Base-by-base conservation (phyloP, 2,329 filamentous ascomycete species). In the Xylaria arbuscula region DNA sequence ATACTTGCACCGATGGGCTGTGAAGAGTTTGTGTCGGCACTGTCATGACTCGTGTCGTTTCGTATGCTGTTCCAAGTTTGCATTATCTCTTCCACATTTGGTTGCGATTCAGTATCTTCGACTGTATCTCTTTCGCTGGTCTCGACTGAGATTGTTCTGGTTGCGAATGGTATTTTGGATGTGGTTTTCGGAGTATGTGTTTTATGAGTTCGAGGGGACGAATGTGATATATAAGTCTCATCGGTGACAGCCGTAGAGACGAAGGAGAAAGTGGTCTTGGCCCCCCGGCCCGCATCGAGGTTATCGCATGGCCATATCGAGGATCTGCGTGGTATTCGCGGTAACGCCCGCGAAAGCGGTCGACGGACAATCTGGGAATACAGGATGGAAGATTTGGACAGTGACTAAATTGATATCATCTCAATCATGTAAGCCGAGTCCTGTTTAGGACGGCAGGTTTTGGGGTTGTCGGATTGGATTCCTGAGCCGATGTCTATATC, bases 311-410 rank as follows among this genome's bases (percentile, higher is more conserved):
- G 75, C 73, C 84, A 86, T 85, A 59, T 65, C 65, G 76, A 68
- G 53, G 71, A 70, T 75, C 65, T 78, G 69, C 75, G 75, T 63
- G 78, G 75, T 82, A 82, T 81, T 77, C 80, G 80, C 77, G 82
- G 80, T 76, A 79, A 78, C 74, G 81, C 78, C 80, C 84, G 82
- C 78, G 79, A 77, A 73, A 80, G 78, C 73, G 80, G 80, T 72
- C 72, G 76, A 66, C 70, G 72, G 60, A 67, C 53, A 59, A 72
- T 68, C 48, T 76, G 70, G 62, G 77, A 76, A 79, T 76, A 78
- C 78, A 79, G 78, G 72, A 64, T 79, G 78, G 72, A 73, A 64
- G n/a, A 61, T 6, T 67, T 61, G 62, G 59, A 65, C 13, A 65
- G 48, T 64, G 70, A 72, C 64, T 65, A 64, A 60, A 47, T 28